A percentile compares a stretch with the other conserved stretches of the same genome.
Conservation (phyloP, 441 rosid genomes). For the Corymbia calophylla region DNA sequence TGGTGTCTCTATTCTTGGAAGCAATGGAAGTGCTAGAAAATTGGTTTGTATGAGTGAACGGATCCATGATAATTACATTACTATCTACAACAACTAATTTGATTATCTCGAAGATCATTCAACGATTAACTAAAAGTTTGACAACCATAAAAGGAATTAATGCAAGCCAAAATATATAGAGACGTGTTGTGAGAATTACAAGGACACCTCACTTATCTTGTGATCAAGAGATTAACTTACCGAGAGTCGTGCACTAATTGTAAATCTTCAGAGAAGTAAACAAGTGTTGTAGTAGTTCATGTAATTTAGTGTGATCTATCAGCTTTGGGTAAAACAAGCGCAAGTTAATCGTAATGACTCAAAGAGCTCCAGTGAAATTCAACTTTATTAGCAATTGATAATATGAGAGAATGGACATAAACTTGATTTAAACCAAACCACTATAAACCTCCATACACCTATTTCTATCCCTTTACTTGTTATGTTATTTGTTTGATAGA, state of each 20-base stretch:
- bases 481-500: background rate
- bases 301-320: background rate
- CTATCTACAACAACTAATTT: background rate
- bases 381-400: background rate
- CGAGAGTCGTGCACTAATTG: background rate
- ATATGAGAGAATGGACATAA: no score
- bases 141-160: background rate
- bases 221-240: background rate
- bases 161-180: background rate
- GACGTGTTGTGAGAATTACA: background rate
- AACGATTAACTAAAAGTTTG: background rate
- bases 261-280: background rate
- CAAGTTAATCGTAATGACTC: background rate
- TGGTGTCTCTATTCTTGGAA: background rate
- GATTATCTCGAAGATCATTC: background rate
- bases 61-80: background rate
- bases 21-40: background rate
- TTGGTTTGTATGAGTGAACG: background rate
- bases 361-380: background rate
- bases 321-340: background rate
- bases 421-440: no score
- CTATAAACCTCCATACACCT: background rate
- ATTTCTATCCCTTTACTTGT: background rate
- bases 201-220: background rate
- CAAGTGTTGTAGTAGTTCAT: background rate